Evolutionary conservation across 2,329 filamentous ascomycete species (phyloP), one percentile per base, ranked within the genome.

Genomic region (Cladosporium cucumerinum): DNA sequence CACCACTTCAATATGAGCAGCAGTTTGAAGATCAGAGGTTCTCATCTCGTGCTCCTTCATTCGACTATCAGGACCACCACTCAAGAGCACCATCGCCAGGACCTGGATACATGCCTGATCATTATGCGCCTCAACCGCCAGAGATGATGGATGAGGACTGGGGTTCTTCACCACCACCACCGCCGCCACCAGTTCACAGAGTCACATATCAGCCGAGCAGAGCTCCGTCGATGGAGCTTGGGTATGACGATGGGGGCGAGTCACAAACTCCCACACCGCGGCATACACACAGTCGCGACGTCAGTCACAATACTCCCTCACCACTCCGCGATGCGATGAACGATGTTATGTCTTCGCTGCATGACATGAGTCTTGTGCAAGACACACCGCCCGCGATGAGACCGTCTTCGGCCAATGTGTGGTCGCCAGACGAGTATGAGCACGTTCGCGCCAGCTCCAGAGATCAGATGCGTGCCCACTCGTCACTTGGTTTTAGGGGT

Each of bases 261-360:
- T 83, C 77, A 68, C 82, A 82, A 7, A 91, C 90, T 1, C 89
- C 89, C 0, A 82, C 81, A 39, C 89, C 88, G 2, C 87, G 87
- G 4, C 93, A 92, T 5, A 87, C 90, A 1, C 36, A 43, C 18
- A 43, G 36, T 12, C 86, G 86, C 84, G 71, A 69, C 8, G 68
- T 57, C 7, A 74, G 69, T 61, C 72, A 73, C 28, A 76, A 76
- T 72, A 99, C 95, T 0, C 95, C 95, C 1, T 98, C 95, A 2
- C 95, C 95, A 0, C 81, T 99, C 3, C 86, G 95, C 66, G 92
- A 93, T 76, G 95, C 95, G 1, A 99, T 99, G 93, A 94, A 98
- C 74, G 94, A 96, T 77, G 93, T 99, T 4, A 97, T 98, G 87
- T 92, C 95, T 69, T 96, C 95, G 64, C 79, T 99, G 51, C 89